phyloP scores from a whole-genome alignment of 352 stramenopile genomes.

The Globisporangium solare region DNA sequence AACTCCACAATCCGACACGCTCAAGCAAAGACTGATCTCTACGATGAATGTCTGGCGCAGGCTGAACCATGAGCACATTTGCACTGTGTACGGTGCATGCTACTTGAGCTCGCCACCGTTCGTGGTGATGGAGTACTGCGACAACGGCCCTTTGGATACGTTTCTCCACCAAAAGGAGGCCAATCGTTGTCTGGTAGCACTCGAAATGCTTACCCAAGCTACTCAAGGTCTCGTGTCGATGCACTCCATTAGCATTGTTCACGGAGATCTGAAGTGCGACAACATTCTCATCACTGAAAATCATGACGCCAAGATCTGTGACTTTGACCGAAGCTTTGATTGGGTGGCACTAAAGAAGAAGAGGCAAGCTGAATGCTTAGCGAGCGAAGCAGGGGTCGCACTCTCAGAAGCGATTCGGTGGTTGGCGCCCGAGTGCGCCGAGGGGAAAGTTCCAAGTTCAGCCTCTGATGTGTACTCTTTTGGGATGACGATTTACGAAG shows the following conservation, averaged over 20 bases:
- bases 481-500: conserved; percentile 18
- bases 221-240: conserved; percentile 1
- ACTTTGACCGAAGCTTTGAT: conserved; percentile 20
- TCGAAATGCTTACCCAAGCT: background rate
- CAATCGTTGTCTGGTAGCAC: background rate
- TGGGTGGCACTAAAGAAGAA: conserved; percentile 9
- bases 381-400: background rate
- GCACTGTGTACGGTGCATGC: conserved; percentile 1
- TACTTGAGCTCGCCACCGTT: conserved; percentile 1
- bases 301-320: conserved; percentile 10
- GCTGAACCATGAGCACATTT: background rate
- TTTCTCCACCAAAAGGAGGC: background rate
- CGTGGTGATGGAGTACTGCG: conserved; percentile 5
- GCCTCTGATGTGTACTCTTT: conserved; percentile 20
- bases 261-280: conserved; percentile 23
- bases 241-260: conserved; percentile 7
- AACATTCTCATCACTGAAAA: conserved; percentile 15
- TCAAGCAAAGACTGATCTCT: background rate
- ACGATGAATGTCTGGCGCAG: background rate
- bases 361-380: background rate
- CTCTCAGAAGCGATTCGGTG: conserved; percentile 8
- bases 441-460: conserved; percentile 13
- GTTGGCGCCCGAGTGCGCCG: conserved; percentile 15
- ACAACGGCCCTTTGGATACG: background rate
- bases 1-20: background rate